Conservation (phyloP, 140 eudicot genomes). For the Artemisia princeps region DNA sequence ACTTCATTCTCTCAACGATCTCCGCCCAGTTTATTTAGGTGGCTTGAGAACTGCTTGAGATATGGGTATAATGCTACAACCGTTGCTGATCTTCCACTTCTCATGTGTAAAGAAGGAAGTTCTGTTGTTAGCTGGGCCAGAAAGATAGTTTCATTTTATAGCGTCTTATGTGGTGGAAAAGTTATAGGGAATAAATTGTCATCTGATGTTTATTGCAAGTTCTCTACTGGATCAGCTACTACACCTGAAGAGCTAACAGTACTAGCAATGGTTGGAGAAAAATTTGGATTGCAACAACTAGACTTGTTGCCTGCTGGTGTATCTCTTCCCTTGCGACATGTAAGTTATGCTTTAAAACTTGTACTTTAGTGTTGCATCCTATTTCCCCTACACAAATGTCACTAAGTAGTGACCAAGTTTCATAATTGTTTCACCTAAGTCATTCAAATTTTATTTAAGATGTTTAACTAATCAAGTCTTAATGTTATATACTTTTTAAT, state of each 20-base stretch:
- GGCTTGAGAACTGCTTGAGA: slow-evolving; percentile 81
- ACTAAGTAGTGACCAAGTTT: background rate
- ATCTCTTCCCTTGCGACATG: slow-evolving; percentile 93
- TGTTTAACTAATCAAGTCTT: no score
- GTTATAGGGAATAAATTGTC: slow-evolving; percentile 44
- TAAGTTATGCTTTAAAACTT: slow-evolving; percentile 36
- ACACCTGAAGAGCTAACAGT: slow-evolving; percentile 66
- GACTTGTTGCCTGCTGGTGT: slow-evolving; percentile 94
- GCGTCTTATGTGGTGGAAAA: slow-evolving; percentile 77
- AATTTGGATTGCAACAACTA: slow-evolving; percentile 83
- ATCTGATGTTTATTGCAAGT: slow-evolving; percentile 64
- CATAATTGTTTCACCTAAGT: no score
- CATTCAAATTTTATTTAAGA: no score
- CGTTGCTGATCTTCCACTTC: slow-evolving; percentile 61
- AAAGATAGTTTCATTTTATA: slow-evolving; percentile 78
- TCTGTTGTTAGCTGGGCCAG: slow-evolving; percentile 80
- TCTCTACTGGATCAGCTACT: slow-evolving; percentile 67
- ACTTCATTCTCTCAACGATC: slow-evolving; percentile 32
- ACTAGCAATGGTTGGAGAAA: slow-evolving; percentile 95
- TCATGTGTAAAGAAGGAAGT: slow-evolving; percentile 56
- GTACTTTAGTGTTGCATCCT: background rate
- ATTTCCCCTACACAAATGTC: background rate
- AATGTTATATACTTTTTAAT: no score
- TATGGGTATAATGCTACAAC: slow-evolving; percentile 54
- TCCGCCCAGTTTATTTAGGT: slow-evolving; percentile 85